Conservation (phyloP, 2,329 filamentous ascomycete genomes). For the Aspergillus awamori region DNA sequence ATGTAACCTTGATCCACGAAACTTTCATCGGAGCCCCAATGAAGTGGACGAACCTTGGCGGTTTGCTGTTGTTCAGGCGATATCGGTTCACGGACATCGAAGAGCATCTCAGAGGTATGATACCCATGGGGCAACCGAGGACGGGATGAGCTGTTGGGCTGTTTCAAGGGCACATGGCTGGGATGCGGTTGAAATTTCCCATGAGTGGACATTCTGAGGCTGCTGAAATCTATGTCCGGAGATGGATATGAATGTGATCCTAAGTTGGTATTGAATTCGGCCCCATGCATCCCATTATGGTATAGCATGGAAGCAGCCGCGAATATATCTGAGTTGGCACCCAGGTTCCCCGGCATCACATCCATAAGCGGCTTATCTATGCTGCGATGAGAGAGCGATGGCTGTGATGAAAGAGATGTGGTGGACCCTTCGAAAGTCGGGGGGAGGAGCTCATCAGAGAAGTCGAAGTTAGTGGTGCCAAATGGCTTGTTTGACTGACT, state of each 20-base stretch:
- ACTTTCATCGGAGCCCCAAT: slow-evolving; percentile 70
- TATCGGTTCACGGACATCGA: slow-evolving; percentile 40
- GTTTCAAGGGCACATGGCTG: slow-evolving; percentile 16
- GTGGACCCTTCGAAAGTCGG: slow-evolving; percentile 67
- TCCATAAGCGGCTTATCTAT: slow-evolving; percentile 30
- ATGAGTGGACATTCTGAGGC: slow-evolving; percentile 20
- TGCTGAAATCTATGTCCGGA: slow-evolving; percentile 25
- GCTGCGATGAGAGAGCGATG: slow-evolving; percentile 38
- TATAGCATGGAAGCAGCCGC: slow-evolving; percentile 58
- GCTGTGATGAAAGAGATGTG: slow-evolving; percentile 65
- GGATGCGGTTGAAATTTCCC: slow-evolving; percentile 24
- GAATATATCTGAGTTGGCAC: slow-evolving; percentile 55
- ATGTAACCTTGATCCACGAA: slow-evolving; percentile 66
- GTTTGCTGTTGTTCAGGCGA: slow-evolving; percentile 41
- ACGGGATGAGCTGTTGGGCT: slow-evolving; percentile 19
- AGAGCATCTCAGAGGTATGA: slow-evolving; percentile 44
- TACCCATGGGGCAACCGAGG: slow-evolving; percentile 34
- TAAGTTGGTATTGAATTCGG: slow-evolving; percentile 34
- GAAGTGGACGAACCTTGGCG: slow-evolving; percentile 50
- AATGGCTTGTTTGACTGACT: slow-evolving; percentile 33
- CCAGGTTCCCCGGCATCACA: slow-evolving; percentile 27
- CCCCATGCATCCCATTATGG: slow-evolving; percentile 37
- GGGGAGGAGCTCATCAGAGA: slow-evolving; percentile 58
- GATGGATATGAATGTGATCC: slow-evolving; percentile 33
- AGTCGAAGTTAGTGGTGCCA: slow-evolving; percentile 37